Base-by-base conservation (phyloP, 306 rosid species). In the Hylodesmum podocarpum region DNA sequence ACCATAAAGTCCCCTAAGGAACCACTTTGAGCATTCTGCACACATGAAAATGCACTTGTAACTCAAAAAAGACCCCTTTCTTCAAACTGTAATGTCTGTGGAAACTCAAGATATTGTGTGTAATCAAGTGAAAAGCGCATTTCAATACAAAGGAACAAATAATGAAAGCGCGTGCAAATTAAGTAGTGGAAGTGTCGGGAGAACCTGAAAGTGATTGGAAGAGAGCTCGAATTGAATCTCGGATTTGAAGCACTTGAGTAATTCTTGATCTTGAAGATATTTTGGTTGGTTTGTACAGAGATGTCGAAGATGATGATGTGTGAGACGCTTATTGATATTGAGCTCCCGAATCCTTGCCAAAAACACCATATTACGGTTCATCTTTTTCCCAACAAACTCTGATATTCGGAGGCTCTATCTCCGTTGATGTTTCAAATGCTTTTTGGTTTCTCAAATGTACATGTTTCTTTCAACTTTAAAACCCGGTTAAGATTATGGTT, bases 181-280 rank as follows among this genome's bases (percentile, higher is more conserved):
- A 19, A 33, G 37, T 33, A 0, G 4, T 53, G 6, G 61, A 3
- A 21, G 58, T 24, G 22, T 12, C 6, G 66, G n/a, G 44, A 65
- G 80, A 80, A 94, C 97, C 98, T 89, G 90, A 41, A 62, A 88
- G 75, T 59, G 88, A 73, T 78, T 73, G 4, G 81, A 75, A 44
- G 90, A 33, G 41, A 85, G 95, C 85, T 94, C 96, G 3, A 85
- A 80, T 8, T 70, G 19, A 36, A 94, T 89, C 88, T 92, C 95
- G 29, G 96, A 90, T 36, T 83, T 92, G 62, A 92, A 70, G 79
- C 83, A 73, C 54, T 85, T 83, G 81, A 85, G 71, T 79, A 94
- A 72, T 50, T 88, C 76, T n/a, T 81, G 79, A 80, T 92, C 91
- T 66, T 86, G 77, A 74, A 88, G 39, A 28, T 93, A 84, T 85